These are phyloP conservation scores for Gossypium gossypioides DNA, from an alignment of 441 rosid species.

Conservation along the genomic window DNA sequence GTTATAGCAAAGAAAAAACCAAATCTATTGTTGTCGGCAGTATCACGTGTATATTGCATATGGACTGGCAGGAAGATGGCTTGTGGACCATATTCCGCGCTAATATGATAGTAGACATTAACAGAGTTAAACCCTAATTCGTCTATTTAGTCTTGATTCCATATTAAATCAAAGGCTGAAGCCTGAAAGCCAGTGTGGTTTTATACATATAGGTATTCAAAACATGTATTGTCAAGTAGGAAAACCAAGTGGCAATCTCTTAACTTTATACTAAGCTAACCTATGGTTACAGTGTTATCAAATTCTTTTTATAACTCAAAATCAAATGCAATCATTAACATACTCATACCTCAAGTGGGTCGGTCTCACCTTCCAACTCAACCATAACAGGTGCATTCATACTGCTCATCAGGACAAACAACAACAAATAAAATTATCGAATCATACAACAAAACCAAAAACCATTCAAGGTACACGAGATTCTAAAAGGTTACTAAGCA, in stretches of 20 bases:
- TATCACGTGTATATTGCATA: not conserved
- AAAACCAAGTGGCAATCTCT: not conserved
- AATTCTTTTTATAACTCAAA: not conserved
- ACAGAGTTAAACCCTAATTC: not conserved
- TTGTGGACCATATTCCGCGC: not conserved
- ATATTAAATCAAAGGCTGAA: not conserved
- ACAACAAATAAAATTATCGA: not conserved
- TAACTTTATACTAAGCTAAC: not conserved
- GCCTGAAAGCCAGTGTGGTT: not conserved
- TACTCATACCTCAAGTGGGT: slow-evolving; percentile 61
- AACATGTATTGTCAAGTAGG: not conserved
- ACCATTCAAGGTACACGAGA: not conserved
- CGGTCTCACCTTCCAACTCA: slow-evolving; percentile 81
- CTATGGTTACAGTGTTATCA: not conserved
- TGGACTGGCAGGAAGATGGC: not conserved
- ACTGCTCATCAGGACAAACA: slow-evolving; percentile 28
- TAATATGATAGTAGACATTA: not conserved
- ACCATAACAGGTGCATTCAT: slow-evolving; percentile 97
- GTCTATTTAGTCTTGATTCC: not conserved
- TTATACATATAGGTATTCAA: not conserved
- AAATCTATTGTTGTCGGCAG: not conserved
- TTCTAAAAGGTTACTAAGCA: not conserved
- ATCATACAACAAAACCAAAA: not conserved
- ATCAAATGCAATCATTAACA: not conserved
- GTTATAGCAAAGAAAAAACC: not conserved